These are phyloP conservation scores for Ganoderma lingzhi DNA, from an alignment of 1,284 basidiomycete species.

Conservation along the genomic window DNA sequence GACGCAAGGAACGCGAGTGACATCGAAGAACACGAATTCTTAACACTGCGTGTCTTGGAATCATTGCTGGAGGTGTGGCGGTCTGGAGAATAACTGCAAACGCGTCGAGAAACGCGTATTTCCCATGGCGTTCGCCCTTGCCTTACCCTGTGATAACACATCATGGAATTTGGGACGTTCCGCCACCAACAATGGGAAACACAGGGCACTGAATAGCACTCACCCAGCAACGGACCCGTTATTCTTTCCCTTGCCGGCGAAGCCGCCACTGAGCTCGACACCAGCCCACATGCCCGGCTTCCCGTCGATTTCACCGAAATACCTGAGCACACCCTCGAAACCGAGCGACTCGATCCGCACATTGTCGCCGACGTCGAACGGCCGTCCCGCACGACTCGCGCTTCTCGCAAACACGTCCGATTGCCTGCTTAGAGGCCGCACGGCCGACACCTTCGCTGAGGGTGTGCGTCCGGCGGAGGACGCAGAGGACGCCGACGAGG, in stretches of 20 bases:
- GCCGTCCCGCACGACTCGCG: constrained; percentile 50
- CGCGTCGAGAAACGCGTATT: constrained; percentile 5
- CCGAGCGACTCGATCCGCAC: constrained; percentile 88
- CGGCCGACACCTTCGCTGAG: constrained; percentile 59
- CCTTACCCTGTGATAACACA: background rate
- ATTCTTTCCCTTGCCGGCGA: constrained; percentile 95
- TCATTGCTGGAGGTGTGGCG: background rate
- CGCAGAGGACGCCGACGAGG: constrained; percentile 48
- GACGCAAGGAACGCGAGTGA: background rate
- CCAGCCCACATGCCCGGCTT: constrained; percentile 92
- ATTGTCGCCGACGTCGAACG: constrained; percentile 78
- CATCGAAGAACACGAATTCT: background rate
- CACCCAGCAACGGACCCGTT: constrained; percentile 91
- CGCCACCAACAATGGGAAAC: background rate
- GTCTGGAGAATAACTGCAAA: background rate
- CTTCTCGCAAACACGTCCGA: constrained; percentile 63
- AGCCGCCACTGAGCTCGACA: constrained; percentile 87
- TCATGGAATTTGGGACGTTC: background rate
- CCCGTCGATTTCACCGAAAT: constrained; percentile 84
- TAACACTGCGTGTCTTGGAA: background rate
- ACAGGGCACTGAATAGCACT: constrained; percentile 41
- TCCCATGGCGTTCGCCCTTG: background rate
- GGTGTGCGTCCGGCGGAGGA: constrained; percentile 59
- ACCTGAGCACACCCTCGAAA: constrained; percentile 84
- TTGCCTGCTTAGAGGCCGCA: constrained; percentile 65